Base-by-base conservation (phyloP, 1,284 basidiomycete species). In the Pulchroboletus neoregius region DNA sequence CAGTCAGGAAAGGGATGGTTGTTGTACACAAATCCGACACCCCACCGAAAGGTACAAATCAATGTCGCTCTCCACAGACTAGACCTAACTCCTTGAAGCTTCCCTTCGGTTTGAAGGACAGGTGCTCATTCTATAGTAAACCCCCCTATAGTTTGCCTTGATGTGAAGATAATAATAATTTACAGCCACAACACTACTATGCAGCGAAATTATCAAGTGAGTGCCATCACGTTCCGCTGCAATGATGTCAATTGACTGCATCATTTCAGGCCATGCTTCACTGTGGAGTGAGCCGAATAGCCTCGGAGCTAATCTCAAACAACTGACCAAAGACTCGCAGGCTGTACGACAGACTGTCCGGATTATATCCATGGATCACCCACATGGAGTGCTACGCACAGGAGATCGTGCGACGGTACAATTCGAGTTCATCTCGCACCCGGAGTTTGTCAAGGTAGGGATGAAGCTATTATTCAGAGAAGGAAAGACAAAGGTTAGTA, bases 1-100 rank as follows among this genome's bases (percentile, higher is more conserved):
- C 86, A 37, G 85, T 98, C 7, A 76, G 96, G 48, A 99, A 98
- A 69, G 94, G 93, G 9, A 95, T 95, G 94, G 89, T 95, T 3
- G 71, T 97, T 28, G 82, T 94, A 0, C 82, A 84, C 45, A 91
- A 85, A 66, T 80, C 81, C 1, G 92, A 95, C 6, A 72, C 70
- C 18, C 84, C 82, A 10, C 91, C 92, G 9, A 80, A 79, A 72
- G 84, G 86, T 80, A 55, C 34, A 28, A 27, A 49, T n/a, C 24
- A 45, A 31, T 20, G 16, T 23, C 11, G 4, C 23, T 40, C n/a
- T 33, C 15, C 27, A 22, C 18, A 20, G 20, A 30, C 15, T 11
- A 2, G 31, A 36, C 16, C 35, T 51, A 8, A 59, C 28, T n/a
- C 11, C 24, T 44, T 31, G 18, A 30, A 89, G 91, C 91, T 46